These are phyloP conservation scores for Salmacisia buchloeana DNA, from an alignment of 1,284 basidiomycete species.

Conservation along the genomic window DNA sequence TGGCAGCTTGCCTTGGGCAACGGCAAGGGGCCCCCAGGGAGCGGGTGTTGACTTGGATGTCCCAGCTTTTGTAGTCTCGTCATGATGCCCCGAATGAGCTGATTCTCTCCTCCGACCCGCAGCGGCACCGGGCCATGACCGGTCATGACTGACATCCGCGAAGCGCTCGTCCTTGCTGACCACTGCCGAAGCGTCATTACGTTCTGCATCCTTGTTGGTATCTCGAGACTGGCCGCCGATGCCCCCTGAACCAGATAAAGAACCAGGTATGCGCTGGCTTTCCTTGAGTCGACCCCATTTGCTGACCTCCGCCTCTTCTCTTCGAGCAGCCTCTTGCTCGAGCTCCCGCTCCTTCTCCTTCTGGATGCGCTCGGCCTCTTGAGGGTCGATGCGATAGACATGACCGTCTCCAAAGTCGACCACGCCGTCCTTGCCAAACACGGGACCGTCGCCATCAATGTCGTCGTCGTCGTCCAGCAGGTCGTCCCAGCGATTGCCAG, in stretches of 20 bases:
- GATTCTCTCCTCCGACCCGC: neutral
- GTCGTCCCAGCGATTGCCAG: slow-evolving; percentile 47
- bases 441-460: slow-evolving; percentile 28
- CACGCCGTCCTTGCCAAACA: slow-evolving; percentile 36
- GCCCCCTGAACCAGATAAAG: neutral
- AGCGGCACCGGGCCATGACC: slow-evolving; percentile 29
- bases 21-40: neutral
- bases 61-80: neutral
- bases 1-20: neutral
- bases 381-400: slow-evolving; percentile 42
- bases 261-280: neutral
- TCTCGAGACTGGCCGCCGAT: neutral
- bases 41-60: neutral
- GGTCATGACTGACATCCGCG: slow-evolving; percentile 40
- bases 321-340: slow-evolving; percentile 10
- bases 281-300: neutral
- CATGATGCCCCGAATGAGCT: neutral
- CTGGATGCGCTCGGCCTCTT: neutral
- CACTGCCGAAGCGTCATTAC: slow-evolving; percentile 10
- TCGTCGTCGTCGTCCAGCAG: slow-evolving; percentile 28
- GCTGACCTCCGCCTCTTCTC: neutral
- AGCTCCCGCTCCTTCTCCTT: slow-evolving; percentile 19
- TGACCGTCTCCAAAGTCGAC: slow-evolving; percentile 49
- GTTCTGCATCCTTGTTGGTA: neutral
- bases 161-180: slow-evolving; percentile 44